Conservation (phyloP, 2,329 filamentous ascomycete genomes). For the Grosmannia serpens region DNA sequence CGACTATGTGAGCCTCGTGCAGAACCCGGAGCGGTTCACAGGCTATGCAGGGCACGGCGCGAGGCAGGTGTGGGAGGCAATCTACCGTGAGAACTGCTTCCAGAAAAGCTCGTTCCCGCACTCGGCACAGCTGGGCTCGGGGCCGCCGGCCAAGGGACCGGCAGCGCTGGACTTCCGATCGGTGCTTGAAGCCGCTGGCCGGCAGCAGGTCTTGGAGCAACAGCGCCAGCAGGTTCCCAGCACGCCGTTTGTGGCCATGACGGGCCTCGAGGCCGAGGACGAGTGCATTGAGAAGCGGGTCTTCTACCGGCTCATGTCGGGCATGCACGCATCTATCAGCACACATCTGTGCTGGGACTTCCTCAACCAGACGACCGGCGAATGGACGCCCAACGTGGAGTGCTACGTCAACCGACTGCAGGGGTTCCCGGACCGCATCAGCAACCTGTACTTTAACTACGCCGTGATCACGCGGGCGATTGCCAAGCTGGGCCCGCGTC, state of each 20-base stretch:
- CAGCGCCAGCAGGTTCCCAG: conserved; percentile 43
- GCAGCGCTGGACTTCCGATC: conserved; percentile 51
- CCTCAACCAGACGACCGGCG: conserved; percentile 84
- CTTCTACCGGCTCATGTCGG: conserved; percentile 88
- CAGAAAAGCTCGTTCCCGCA: conserved; percentile 52
- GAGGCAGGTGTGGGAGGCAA: conserved; percentile 88
- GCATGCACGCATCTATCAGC: conserved; percentile 97
- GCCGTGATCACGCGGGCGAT: conserved; percentile 87
- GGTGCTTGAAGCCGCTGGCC: conserved; percentile 46
- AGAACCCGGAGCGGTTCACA: conserved; percentile 92
- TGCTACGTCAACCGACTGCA: conserved; percentile 88
- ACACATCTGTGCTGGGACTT: conserved; percentile 95
- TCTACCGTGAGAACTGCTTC: conserved; percentile 98
- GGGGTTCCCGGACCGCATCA: conserved; percentile 76
- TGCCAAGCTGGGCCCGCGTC: conserved; percentile 74
- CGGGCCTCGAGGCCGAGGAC: conserved; percentile 67
- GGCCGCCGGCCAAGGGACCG: conserved; percentile 30
- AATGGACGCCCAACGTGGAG: conserved; percentile 81
- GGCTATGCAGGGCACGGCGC: conserved; percentile 80
- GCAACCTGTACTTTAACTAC: conserved; percentile 98
- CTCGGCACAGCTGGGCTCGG: conserved; percentile 40
- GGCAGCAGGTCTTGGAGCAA: conserved; percentile 51
- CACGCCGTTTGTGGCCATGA: conserved; percentile 48
- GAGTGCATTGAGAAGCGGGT: conserved; percentile 98
- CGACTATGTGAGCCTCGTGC: conserved; percentile 88